These are phyloP conservation scores for Phascolomyces articulosus DNA, from an alignment of 371 early-diverging fungal species.

Conservation along the genomic window DNA sequence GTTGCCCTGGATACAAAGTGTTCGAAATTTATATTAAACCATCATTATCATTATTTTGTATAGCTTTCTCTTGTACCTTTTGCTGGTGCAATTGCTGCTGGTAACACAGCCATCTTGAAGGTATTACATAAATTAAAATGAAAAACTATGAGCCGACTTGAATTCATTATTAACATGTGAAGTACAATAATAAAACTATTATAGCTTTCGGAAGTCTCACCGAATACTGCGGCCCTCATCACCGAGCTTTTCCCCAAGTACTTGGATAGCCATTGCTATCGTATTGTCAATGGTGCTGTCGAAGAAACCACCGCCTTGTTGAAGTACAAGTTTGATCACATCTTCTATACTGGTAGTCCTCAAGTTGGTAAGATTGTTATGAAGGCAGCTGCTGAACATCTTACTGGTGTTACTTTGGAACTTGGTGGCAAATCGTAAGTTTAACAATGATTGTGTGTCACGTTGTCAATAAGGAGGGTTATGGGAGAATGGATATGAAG, in stretches of 20 bases:
- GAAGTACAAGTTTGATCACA: conserved; percentile 76
- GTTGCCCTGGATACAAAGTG: neutral
- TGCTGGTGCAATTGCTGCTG: conserved; percentile 88
- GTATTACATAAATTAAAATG: conserved; percentile 16
- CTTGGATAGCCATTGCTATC: conserved; percentile 69
- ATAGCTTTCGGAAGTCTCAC: conserved; percentile 78
- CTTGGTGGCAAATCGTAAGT: conserved; percentile 83
- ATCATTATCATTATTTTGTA: too few relatives aligned
- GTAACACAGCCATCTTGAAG: conserved; percentile 81
- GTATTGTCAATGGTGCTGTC: conserved; percentile 81
- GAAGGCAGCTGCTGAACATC: conserved; percentile 73
- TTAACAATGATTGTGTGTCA: too few relatives aligned
- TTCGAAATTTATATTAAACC: too few relatives aligned
- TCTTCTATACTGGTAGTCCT: conserved; percentile 88
- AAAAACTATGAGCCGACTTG: neutral
- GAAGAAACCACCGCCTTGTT: conserved; percentile 80
- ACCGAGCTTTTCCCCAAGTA: conserved; percentile 71
- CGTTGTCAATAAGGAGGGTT: too few relatives aligned
- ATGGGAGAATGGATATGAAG: too few relatives aligned
- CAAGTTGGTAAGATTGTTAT: conserved; percentile 80
- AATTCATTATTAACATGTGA: neutral
- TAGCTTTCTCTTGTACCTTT: conserved; percentile 64
- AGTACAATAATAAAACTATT: neutral
- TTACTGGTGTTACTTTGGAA: conserved; percentile 82
- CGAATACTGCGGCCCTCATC: conserved; percentile 68